Evolutionary conservation across 495 filamentous ascomycete species (phyloP), one percentile per base, ranked within the genome.

Genomic region (Neurospora sp.): DNA sequence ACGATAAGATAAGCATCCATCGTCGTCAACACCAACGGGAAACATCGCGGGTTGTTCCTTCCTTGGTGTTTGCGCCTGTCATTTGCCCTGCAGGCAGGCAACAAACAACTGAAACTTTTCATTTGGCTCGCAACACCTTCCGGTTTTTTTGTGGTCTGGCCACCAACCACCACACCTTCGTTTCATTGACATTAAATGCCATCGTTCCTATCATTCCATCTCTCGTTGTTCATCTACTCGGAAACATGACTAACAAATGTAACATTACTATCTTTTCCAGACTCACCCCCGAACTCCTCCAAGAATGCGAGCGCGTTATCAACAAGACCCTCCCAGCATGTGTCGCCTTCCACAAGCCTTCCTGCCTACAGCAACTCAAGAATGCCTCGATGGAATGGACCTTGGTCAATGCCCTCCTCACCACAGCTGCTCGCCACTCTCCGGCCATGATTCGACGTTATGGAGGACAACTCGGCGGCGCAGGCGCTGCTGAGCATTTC

Each of bases 301-400:
- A 78, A 71, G 84, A 86, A 79, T 85, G 83, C 78, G 84, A 86
- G 76, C 81, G 83, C 61, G 83, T 86, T 71, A 83, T 86, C 72
- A 79, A 76, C 74, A 86, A 84, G 76, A 84, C 84, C 16, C 78
- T 86, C 68, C 84, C 84, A 68, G 84, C 84, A 75, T 86, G 83
- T 72, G 82, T 86, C 45, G 84, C 84, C 65, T 86, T 86, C 76
- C 84, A 86, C 78, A 86, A 86, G 76, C 84, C 84, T 65, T 84
- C 84, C 7, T 85, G 85, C 70, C 71, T 86, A 42, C 82, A 84
- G 76, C 83, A 86, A 74, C 79, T 86, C 27, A 85, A 86, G 81
- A 84, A 80, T 42, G 76, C 76, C 8, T 78, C 79, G 17, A 81
- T 86, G 70, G 84, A 86, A 41, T 79, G 79, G 4, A 82, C 81